Base-by-base conservation (phyloP, 73 alveolate species). In the Symbiodinium pilosum region DNA sequence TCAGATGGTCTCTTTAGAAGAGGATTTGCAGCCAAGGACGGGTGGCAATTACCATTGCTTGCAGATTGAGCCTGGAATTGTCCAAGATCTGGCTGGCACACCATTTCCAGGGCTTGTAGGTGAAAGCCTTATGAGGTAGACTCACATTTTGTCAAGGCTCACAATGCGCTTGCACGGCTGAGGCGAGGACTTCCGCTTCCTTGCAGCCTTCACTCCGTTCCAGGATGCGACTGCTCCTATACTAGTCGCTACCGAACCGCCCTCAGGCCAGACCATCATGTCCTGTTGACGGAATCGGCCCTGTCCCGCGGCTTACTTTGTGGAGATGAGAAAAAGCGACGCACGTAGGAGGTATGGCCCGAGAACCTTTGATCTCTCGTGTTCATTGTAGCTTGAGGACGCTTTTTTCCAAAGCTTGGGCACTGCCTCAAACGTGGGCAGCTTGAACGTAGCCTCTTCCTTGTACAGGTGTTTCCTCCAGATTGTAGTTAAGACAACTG, bases 211-310 rank as follows among this genome's bases (percentile, higher is more conserved):
- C n/a, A 88, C 95, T n/a, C 44, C 87, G 18, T 41, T 64, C 73
- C 73, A 40, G 30, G 95, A 88, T 32, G 75, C 68, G 38, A 88
- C 95, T 34, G 95, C 43, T 21, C 95, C 95, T 36, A 38, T 88
- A 36, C 43, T 88, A 43, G 43, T 88, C 73, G 95, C 95, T 40
- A 88, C 95, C 47, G 95, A 88, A 28, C 95, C 95, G 24, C 95
- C 95, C 71, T 59, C 87, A 41, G 95, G 95, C 34, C 42, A 71
- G 77, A 14, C 14, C 59, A n/a, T n/a, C n/a, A n/a, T n/a, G n/a
- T n/a, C n/a, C n/a, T n/a, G n/a, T n/a, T n/a, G n/a, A n/a, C n/a
- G n/a, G n/a, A n/a, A n/a, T n/a, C n/a, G n/a, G n/a, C n/a, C n/a
- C n/a, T n/a, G n/a, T n/a, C n/a, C n/a, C n/a, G n/a, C n/a, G 59